Evolutionary conservation across 345 rosid species (phyloP).

Genomic region (Euphorbia peplus): DNA sequence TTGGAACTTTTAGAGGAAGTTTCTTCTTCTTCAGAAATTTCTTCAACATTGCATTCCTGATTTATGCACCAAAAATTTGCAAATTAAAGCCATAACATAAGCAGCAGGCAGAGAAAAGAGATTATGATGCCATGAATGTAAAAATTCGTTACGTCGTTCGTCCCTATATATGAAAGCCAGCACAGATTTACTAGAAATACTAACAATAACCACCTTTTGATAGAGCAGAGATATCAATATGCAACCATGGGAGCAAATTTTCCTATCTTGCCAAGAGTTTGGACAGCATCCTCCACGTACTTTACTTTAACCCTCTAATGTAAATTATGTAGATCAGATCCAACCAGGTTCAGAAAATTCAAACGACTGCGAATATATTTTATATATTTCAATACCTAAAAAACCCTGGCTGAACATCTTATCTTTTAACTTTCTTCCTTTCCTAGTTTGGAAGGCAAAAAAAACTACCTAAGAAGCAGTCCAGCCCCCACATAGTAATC

Average conservation of each 20-base stretch:
- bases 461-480: neutral
- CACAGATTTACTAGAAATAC: neutral
- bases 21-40: constrained; percentile 71
- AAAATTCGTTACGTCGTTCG: too few relatives aligned
- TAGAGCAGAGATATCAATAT: neutral
- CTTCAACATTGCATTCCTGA: constrained; percentile 92
- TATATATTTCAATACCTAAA: neutral
- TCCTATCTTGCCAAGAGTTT: neutral
- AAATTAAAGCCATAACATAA: constrained; percentile 8
- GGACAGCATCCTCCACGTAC: neutral
- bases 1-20: constrained; percentile 68
- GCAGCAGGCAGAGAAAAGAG: constrained; percentile 9
- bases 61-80: constrained; percentile 14
- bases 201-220: neutral
- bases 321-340: neutral
- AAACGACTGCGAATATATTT: neutral
- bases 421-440: neutral
- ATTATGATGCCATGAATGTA: neutral
- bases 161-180: neutral
- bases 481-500: neutral
- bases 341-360: neutral
- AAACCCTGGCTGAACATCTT: neutral
- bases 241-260: neutral
- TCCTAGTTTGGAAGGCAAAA: neutral
- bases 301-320: neutral